phyloP scores from a whole-genome alignment of 1,284 basidiomycete genomes.

The Macrocystidia cucumis region DNA sequence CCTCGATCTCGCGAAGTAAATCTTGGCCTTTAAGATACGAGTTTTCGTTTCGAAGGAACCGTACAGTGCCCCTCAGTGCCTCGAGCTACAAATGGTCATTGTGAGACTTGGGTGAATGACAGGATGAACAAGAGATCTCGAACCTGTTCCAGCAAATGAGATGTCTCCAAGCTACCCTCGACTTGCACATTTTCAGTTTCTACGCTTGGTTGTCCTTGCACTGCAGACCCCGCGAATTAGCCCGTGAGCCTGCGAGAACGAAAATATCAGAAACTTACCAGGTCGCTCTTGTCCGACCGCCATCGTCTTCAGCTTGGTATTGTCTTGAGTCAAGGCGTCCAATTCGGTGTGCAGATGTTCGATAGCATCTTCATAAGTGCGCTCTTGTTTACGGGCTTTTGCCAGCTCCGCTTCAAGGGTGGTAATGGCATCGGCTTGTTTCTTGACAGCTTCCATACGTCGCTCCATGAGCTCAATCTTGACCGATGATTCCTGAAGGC shows the following conservation, averaged over 20 bases:
- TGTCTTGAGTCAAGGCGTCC: constrained; percentile 83
- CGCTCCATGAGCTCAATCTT: constrained; percentile 95
- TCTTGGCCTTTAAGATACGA: constrained; percentile 87
- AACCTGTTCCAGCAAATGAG: constrained; percentile 81
- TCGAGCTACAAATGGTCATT: constrained; percentile 55
- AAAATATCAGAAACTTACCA: constrained; percentile 31
- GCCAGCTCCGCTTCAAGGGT: constrained; percentile 78
- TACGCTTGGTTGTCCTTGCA: constrained; percentile 39
- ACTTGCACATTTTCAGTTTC: constrained; percentile 59
- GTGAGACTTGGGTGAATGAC: constrained; percentile 2
- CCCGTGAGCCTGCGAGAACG: too few species aligned
- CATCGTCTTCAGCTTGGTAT: constrained; percentile 70
- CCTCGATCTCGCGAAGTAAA: constrained; percentile 73
- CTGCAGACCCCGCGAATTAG: too few species aligned
- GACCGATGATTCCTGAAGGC: constrained; percentile 80
- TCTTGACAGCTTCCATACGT: constrained; percentile 85
- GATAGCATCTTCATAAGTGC: constrained; percentile 87
- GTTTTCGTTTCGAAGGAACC: constrained; percentile 89
- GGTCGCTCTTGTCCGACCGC: constrained; percentile 58
- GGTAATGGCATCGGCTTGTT: constrained; percentile 76
- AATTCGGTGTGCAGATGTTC: constrained; percentile 88
- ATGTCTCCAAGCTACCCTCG: constrained; percentile 78
- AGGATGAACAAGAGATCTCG: constrained; percentile 10
- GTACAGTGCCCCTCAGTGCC: constrained; percentile 81
- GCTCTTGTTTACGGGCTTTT: constrained; percentile 82